Conservation (phyloP, 2,329 filamentous ascomycete species). For the Juglanconis juglandina region DNA sequence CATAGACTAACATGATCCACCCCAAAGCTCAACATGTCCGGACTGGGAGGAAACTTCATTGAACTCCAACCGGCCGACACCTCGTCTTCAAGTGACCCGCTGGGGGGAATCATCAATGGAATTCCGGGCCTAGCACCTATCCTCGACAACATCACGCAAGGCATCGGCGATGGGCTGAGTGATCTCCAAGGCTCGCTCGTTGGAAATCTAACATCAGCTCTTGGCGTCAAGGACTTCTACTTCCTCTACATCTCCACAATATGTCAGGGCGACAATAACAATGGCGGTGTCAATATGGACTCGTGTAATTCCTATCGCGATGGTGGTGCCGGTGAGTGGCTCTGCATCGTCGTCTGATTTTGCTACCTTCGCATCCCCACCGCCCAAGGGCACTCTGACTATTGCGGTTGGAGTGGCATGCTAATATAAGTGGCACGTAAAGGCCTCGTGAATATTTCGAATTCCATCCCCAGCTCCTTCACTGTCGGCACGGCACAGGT, state of each 20-base stretch:
- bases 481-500: slow-evolving; percentile 22
- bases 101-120: slow-evolving; percentile 13
- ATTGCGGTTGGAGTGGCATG: too few relatives aligned
- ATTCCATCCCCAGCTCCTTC: slow-evolving; percentile 22
- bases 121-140: slow-evolving; percentile 17
- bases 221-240: slow-evolving; percentile 24
- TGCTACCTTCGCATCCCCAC: neutral
- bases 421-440: neutral
- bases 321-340: neutral
- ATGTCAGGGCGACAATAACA: slow-evolving; percentile 21
- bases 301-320: slow-evolving; percentile 17
- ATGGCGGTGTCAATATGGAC: slow-evolving; percentile 6
- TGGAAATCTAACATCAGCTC: slow-evolving; percentile 19
- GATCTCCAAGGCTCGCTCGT: slow-evolving; percentile 23
- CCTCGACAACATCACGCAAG: slow-evolving; percentile 19
- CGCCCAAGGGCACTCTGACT: neutral
- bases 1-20: neutral
- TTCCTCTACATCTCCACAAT: slow-evolving; percentile 20
- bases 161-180: slow-evolving; percentile 18
- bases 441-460: slow-evolving; percentile 23
- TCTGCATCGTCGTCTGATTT: neutral
- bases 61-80: slow-evolving; percentile 14
- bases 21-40: slow-evolving; percentile 20
- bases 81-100: slow-evolving; percentile 8
- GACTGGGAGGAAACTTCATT: slow-evolving; percentile 19